Evolutionary conservation across 2,329 filamentous ascomycete genomes (phyloP).

Genomic region (Claviceps capensis): DNA sequence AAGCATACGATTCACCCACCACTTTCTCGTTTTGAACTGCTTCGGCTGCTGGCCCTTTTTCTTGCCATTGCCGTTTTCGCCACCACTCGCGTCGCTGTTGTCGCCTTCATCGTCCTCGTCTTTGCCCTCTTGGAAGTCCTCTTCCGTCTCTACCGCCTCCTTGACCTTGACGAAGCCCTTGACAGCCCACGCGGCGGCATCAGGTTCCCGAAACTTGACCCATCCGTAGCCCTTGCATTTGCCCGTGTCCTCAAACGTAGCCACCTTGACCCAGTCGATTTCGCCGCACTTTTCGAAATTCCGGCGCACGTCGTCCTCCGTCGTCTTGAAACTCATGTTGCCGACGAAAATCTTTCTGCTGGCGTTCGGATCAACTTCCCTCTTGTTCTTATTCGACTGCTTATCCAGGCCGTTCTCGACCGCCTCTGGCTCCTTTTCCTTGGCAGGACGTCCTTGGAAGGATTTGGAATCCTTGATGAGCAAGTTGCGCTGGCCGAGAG

Average conservation of each 20-base stretch:
- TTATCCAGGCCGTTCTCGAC: slow-evolving; percentile 15
- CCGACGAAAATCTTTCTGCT: slow-evolving; percentile 84
- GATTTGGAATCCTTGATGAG: slow-evolving; percentile 88
- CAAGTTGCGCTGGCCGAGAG: slow-evolving; percentile 61
- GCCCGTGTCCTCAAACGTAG: slow-evolving; percentile 89
- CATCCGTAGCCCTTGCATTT: slow-evolving; percentile 98
- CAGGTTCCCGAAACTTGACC: slow-evolving; percentile 76
- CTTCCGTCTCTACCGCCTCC: slow-evolving; percentile 48
- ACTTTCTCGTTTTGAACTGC: slow-evolving; percentile 49
- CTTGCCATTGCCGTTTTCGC: slow-evolving; percentile 13
- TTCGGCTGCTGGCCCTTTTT: slow-evolving; percentile 25
- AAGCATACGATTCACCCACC: slow-evolving; percentile 76
- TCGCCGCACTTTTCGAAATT: slow-evolving; percentile 80
- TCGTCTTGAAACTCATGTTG: slow-evolving; percentile 72
- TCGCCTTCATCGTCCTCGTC: slow-evolving; percentile 31
- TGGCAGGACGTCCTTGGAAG: slow-evolving; percentile 78
- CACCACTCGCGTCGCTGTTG: slow-evolving; percentile 18
- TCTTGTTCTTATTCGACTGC: slow-evolving; percentile 22
- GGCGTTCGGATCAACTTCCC: slow-evolving; percentile 33
- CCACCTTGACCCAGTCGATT: slow-evolving; percentile 72
- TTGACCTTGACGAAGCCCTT: slow-evolving; percentile 66
- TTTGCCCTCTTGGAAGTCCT: slow-evolving; percentile 41
- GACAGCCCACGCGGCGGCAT: slow-evolving; percentile 55
- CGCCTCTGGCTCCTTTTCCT: slow-evolving; percentile 29
- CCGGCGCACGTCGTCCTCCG: slow-evolving; percentile 63